Evolutionary conservation across 495 filamentous ascomycete species (phyloP), one percentile per base, ranked within the genome.

Genomic region (Xylaria cubensis): DNA sequence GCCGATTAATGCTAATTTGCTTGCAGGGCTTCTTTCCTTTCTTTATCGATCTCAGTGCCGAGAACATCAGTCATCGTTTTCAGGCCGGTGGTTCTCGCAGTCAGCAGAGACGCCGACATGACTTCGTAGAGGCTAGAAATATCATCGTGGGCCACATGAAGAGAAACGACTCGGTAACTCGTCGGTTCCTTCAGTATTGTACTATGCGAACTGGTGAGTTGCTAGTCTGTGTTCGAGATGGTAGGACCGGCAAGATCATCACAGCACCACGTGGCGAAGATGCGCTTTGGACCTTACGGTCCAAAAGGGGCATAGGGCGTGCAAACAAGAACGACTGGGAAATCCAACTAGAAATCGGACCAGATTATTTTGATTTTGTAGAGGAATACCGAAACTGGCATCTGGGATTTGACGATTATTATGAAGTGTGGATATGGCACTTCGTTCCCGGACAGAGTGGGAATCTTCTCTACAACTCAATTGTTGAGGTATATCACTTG

Each of bases 351-450:
- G 70, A 79, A 46, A 78, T 88, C 65, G 82, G 81, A 13, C 70
- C 76, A 17, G 51, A 70, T 9, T 86, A 86, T 62, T 85, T 84
- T 53, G 78, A 82, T 4, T 72, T 78, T 55, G 80, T 84, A 55
- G 82, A 85, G 19, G 62, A 69, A 6, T 66, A 77, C 15, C 69
- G 85, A 46, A 72, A 81, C 46, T 88, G 85, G 85, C 78, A 79
- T 39, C 82, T 88, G 39, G 77, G 77, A 15, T 88, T 87, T 69
- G 78, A 83, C 34, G 82, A 86, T 29, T 87, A 85, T 70, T 84
- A 85, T 68, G 86, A 87, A 73, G 76, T 89, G 34, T 85, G 83
- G 65, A 74, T 89, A 12, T 87, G 85, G 85, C 83, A 87, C 69
- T 80, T 82, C 39, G 76, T 73, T n/a, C 79, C 86, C 19, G 81